Evolutionary conservation across 2,329 filamentous ascomycete species (phyloP).

Genomic region (Colletotrichum liriopes): DNA sequence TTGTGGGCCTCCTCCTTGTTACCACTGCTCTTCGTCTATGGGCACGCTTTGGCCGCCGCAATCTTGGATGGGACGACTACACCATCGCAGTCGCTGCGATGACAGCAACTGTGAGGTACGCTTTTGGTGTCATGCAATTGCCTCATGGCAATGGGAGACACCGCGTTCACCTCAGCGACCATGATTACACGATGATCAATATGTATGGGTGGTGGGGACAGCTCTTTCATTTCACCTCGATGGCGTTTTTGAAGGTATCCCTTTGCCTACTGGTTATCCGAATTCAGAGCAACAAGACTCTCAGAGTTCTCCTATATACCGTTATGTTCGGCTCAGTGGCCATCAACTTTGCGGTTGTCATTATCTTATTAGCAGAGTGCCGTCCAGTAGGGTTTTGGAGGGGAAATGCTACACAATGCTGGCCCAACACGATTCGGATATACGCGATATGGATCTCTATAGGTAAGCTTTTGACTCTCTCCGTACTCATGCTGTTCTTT

Average conservation of each 20-base stretch:
- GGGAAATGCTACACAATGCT: constrained; percentile 48
- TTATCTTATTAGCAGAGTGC: constrained; percentile 53
- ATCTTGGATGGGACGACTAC: constrained; percentile 56
- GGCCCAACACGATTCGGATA: constrained; percentile 50
- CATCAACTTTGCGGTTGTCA: constrained; percentile 50
- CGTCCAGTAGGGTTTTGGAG: constrained; percentile 50
- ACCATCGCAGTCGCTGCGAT: constrained; percentile 51
- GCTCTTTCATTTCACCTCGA: constrained; percentile 56
- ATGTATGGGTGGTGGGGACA: constrained; percentile 58
- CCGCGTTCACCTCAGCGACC: constrained; percentile 50
- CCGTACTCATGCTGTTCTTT: too few relatives aligned
- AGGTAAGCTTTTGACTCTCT: constrained; percentile 16
- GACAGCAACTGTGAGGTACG: constrained; percentile 50
- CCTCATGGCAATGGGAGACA: constrained; percentile 57
- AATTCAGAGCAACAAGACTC: constrained; percentile 53
- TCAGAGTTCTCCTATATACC: constrained; percentile 50
- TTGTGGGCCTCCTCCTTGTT: constrained; percentile 51
- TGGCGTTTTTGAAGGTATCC: constrained; percentile 58
- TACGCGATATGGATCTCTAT: constrained; percentile 53
- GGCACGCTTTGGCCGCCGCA: constrained; percentile 48
- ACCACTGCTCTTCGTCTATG: constrained; percentile 52
- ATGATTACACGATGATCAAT: constrained; percentile 53
- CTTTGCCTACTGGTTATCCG: constrained; percentile 58
- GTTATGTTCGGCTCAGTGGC: constrained; percentile 50
- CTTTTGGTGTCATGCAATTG: constrained; percentile 52